Evolutionary conservation across 306 rosid genomes (phyloP).

Genomic region (Cucurbita pepo): DNA sequence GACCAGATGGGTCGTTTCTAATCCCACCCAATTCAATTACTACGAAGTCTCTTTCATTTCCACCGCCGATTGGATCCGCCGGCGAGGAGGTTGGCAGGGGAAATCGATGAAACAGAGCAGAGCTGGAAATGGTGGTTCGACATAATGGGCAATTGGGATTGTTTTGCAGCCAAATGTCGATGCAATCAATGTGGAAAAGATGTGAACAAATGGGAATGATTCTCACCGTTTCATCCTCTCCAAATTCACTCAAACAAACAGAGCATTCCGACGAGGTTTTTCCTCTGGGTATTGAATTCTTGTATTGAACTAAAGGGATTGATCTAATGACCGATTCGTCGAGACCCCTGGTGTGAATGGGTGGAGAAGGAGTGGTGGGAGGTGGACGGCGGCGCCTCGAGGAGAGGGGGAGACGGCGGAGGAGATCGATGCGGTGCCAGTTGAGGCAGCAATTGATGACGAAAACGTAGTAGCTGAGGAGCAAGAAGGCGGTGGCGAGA

Average conservation of each 20-base stretch:
- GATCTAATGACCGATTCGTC: conserved; percentile 68
- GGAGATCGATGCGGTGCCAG: conserved; percentile 85
- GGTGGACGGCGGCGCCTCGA: conserved; percentile 21
- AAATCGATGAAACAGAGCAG: conserved; percentile 19
- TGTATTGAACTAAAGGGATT: conserved; percentile 61
- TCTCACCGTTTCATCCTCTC: conserved; percentile 60
- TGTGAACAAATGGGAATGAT: conserved; percentile 75
- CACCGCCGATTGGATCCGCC: conserved; percentile 18
- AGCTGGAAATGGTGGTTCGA: conserved; percentile 51
- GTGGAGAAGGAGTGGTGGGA: conserved; percentile 18
- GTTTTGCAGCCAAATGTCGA: conserved; percentile 83
- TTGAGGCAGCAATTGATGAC: conserved; percentile 93
- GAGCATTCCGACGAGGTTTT: conserved; percentile 51
- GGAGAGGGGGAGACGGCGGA: conserved; percentile 56
- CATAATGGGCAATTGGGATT: conserved; percentile 97
- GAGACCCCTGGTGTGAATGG: conserved; percentile 35
- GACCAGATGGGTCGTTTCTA: background rate
- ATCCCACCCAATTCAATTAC: conserved; percentile 60
- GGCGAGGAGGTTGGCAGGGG: conserved; percentile 22
- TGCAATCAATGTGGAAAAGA: conserved; percentile 81
- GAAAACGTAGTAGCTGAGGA: conserved; percentile 77
- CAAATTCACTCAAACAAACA: conserved; percentile 76
- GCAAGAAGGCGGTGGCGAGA: conserved; percentile 71
- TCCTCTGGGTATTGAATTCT: background rate
- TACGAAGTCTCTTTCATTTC: conserved; percentile 42